Evolutionary conservation across 768 basidiomycete species (phyloP).

Genomic region (Nidularia sp.): DNA sequence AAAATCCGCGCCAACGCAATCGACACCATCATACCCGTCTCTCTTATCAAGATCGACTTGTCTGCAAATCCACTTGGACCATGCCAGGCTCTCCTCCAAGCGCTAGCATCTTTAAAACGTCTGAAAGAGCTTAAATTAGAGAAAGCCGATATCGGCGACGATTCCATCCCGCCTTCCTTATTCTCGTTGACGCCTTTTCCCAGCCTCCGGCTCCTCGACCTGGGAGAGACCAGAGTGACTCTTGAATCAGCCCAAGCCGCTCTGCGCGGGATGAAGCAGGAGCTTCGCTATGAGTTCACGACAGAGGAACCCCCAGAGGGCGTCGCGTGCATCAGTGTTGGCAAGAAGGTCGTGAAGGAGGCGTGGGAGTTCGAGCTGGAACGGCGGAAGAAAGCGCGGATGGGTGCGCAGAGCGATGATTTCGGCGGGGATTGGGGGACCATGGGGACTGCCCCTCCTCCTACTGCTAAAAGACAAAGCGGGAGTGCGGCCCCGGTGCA

Average conservation of each 20-base stretch:
- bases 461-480: neutral
- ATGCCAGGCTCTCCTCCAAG: constrained; percentile 37
- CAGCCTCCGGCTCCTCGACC: constrained; percentile 52
- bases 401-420: constrained; percentile 2
- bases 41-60: constrained; percentile 56
- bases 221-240: constrained; percentile 62
- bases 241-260: constrained; percentile 38
- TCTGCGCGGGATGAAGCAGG: constrained; percentile 43
- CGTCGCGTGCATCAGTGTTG: constrained; percentile 53
- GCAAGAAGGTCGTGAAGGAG: constrained; percentile 70
- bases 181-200: constrained; percentile 41
- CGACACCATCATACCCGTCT: constrained; percentile 48
- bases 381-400: constrained; percentile 37
- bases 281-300: constrained; percentile 51
- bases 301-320: constrained; percentile 51
- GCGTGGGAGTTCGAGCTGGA: constrained; percentile 80
- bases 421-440: neutral
- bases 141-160: constrained; percentile 56
- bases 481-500: constrained; percentile 4
- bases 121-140: constrained; percentile 57
- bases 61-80: constrained; percentile 63
- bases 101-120: constrained; percentile 40
- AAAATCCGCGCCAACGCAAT: constrained; percentile 52
- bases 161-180: constrained; percentile 44
- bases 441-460: constrained; percentile 1